Percentiles rank a stretch among this genome's conserved stretches.
phyloP scores from a whole-genome alignment of 2,329 filamentous ascomycete genomes.

The Ceratocystis lukuohia region DNA sequence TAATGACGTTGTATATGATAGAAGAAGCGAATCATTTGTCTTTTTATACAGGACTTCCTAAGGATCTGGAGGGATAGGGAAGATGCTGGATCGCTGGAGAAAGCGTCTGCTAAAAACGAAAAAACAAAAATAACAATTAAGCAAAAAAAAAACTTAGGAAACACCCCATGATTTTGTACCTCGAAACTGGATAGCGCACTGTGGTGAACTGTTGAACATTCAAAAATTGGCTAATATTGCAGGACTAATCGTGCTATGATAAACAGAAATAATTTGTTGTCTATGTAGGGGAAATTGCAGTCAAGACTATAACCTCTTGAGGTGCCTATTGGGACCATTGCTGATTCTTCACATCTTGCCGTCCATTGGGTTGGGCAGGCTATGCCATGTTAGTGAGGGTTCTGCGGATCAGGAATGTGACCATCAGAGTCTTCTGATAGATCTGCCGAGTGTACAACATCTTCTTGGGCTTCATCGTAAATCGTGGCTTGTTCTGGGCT shows the following conservation, averaged over 20 bases:
- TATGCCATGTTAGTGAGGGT: neutral
- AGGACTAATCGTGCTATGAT: neutral
- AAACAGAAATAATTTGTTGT: neutral
- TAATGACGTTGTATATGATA: slow-evolving; percentile 2
- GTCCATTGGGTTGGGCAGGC: no score
- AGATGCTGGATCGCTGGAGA: neutral
- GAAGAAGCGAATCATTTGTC: neutral
- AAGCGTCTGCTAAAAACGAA: slow-evolving; percentile 5
- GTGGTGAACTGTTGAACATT: no score
- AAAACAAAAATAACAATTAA: slow-evolving; percentile 10
- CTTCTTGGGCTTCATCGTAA: neutral
- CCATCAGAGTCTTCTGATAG: neutral
- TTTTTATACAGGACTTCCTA: neutral
- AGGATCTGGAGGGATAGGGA: neutral
- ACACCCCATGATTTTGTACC: neutral
- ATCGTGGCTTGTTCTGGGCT: neutral
- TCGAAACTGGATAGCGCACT: neutral
- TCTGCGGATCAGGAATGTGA: neutral
- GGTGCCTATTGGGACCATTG: neutral
- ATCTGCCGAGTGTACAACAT: neutral
- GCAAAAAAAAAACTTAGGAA: slow-evolving; percentile 12
- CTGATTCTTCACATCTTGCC: neutral
- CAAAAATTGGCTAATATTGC: neutral
- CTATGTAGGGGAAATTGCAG: neutral
- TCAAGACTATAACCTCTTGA: neutral